A percentile compares a stretch with the other conserved stretches of the same genome.
These are phyloP conservation scores for Candida glaebosa DNA, from an alignment of 805 yeast genomes.

Conservation along the genomic window DNA sequence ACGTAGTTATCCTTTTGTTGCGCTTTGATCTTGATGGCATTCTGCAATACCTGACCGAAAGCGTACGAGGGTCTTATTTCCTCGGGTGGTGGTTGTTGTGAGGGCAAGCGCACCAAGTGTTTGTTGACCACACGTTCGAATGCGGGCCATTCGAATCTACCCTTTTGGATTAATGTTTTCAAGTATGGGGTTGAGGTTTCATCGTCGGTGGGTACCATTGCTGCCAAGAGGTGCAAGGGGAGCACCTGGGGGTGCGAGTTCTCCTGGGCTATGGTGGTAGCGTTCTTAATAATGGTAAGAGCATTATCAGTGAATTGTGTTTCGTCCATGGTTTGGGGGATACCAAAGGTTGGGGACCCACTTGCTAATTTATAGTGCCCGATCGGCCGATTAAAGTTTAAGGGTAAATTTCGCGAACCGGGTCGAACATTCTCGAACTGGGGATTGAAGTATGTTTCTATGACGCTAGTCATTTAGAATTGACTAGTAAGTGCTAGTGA, in stretches of 20 bases:
- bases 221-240: slow-evolving; percentile 91
- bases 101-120: slow-evolving; percentile 78
- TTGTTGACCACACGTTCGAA: slow-evolving; percentile 80
- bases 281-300: slow-evolving; percentile 70
- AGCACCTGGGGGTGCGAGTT: slow-evolving; percentile 77
- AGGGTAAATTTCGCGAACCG: too few species aligned
- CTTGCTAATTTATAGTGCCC: too few species aligned
- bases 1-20: slow-evolving; percentile 88
- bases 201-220: slow-evolving; percentile 70
- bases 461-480: too few species aligned
- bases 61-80: slow-evolving; percentile 73
- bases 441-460: too few species aligned
- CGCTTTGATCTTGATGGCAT: slow-evolving; percentile 72
- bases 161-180: slow-evolving; percentile 79
- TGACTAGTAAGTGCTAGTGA: too few species aligned
- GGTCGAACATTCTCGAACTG: too few species aligned
- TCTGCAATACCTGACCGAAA: slow-evolving; percentile 69
- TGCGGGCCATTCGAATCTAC: slow-evolving; percentile 79
- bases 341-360: background rate
- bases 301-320: slow-evolving; percentile 94
- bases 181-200: slow-evolving; percentile 52
- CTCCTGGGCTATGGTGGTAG: slow-evolving; percentile 79
- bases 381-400: too few species aligned
- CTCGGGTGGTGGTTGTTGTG: slow-evolving; percentile 85
- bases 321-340: slow-evolving; percentile 45